Percentiles rank a stretch among this genome's conserved stretches.
Evolutionary conservation across 2,329 filamentous ascomycete species (phyloP).

Genomic region (Drechslera avenae): DNA sequence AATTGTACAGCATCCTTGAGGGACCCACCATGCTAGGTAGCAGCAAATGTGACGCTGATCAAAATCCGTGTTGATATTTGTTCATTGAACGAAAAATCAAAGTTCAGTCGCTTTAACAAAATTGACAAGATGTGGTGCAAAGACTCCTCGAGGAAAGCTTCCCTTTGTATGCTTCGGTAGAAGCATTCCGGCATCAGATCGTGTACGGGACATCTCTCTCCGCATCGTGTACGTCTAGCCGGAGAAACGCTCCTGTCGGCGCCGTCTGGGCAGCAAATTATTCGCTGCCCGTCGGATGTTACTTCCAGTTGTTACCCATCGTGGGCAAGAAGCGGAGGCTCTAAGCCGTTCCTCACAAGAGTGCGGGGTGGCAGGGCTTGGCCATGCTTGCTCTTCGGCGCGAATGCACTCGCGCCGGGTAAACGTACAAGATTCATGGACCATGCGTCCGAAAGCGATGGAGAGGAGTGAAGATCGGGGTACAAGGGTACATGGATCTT

Average conservation of each 20-base stretch:
- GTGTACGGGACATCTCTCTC: slow-evolving; percentile 8
- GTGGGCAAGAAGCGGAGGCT: slow-evolving; percentile 16
- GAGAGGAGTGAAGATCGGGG: slow-evolving; percentile 1
- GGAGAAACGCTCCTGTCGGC: slow-evolving; percentile 11
- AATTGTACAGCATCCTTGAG: slow-evolving; percentile 6
- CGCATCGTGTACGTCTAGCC: slow-evolving; percentile 2
- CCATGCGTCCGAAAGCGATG: background rate
- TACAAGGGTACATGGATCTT: too few relatives aligned
- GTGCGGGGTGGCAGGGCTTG: slow-evolving; percentile 32
- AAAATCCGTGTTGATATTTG: background rate
- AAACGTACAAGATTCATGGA: background rate
- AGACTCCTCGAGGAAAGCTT: background rate
- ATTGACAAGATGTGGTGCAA: background rate
- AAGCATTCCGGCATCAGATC: background rate
- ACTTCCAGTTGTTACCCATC: slow-evolving; percentile 1
- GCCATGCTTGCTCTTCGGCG: slow-evolving; percentile 16
- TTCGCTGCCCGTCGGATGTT: slow-evolving; percentile 6
- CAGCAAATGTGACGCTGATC: background rate
- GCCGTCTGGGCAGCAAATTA: slow-evolving; percentile 14
- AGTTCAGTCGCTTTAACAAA: background rate
- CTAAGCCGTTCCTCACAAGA: slow-evolving; percentile 20
- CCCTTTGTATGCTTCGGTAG: slow-evolving; percentile 9
- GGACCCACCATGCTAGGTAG: slow-evolving; percentile 2
- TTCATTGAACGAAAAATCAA: slow-evolving; percentile 11
- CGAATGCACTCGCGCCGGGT: background rate